Evolutionary conservation across 805 yeast species (phyloP).

Genomic region (Kazachstania africana): DNA sequence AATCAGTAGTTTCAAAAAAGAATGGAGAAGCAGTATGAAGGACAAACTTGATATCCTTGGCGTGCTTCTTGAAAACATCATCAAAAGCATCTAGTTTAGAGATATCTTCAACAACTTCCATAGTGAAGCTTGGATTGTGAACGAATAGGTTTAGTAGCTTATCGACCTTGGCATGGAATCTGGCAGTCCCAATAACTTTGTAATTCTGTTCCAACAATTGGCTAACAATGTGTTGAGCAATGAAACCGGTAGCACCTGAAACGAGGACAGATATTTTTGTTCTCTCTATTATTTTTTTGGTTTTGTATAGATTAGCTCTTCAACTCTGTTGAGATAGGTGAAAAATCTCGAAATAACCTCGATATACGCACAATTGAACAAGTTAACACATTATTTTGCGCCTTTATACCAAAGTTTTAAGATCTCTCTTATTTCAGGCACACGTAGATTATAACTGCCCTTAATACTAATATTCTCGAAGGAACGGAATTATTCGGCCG

Average conservation of each 20-base stretch:
- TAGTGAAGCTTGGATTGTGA: neutral
- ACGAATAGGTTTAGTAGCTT: neutral
- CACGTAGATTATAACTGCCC: too few species aligned
- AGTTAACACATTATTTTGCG: too few species aligned
- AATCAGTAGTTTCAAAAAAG: neutral
- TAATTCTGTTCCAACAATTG: constrained; percentile 27
- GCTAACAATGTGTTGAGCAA: constrained; percentile 37
- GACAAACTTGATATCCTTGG: neutral
- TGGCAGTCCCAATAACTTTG: constrained; percentile 38
- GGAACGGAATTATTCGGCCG: too few species aligned
- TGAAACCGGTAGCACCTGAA: constrained; percentile 42
- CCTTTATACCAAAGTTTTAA: too few species aligned
- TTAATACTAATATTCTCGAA: too few species aligned
- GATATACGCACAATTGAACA: too few species aligned
- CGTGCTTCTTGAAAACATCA: neutral
- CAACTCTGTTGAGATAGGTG: too few species aligned
- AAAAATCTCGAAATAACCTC: too few species aligned
- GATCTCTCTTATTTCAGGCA: too few species aligned
- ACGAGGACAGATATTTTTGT: constrained; percentile 27
- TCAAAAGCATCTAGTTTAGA: neutral
- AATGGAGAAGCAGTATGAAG: neutral
- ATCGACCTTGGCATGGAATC: constrained; percentile 29
- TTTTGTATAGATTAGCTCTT: too few species aligned
- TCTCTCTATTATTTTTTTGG: too few species aligned
- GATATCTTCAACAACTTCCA: neutral